These are phyloP conservation scores for Fimicolochytrium jonesii DNA, from an alignment of 192 early-diverging fungal species.

Conservation along the genomic window DNA sequence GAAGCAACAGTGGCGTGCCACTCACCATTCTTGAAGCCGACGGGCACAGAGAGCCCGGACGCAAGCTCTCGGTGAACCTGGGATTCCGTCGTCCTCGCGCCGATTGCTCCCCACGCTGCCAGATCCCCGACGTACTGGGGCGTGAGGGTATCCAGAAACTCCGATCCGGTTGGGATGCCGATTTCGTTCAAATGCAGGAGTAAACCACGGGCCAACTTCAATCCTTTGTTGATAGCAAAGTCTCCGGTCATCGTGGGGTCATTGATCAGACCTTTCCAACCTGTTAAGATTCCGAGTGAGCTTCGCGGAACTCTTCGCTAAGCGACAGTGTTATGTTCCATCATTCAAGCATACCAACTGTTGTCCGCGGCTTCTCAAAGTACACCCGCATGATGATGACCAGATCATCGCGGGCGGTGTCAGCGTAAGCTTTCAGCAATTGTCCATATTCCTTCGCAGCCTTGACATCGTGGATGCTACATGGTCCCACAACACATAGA, in stretches of 20 bases:
- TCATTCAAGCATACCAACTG: conserved; percentile 56
- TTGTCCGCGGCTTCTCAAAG: conserved; percentile 98
- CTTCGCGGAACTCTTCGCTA: too few species aligned
- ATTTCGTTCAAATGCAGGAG: conserved; percentile 72
- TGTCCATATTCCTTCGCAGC: conserved; percentile 70
- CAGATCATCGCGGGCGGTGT: conserved; percentile 68
- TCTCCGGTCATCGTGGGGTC: conserved; percentile 57
- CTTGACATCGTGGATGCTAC: conserved; percentile 89
- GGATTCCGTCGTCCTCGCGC: conserved; percentile 92
- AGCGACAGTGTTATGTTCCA: too few species aligned
- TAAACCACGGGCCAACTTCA: conserved; percentile 77
- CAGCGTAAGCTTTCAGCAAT: conserved; percentile 52
- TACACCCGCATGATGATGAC: conserved; percentile 93
- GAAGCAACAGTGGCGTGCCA: neutral
- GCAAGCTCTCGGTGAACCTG: conserved; percentile 94
- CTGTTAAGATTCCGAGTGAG: conserved; percentile 5
- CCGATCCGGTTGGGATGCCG: conserved; percentile 83
- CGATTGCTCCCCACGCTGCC: conserved; percentile 96
- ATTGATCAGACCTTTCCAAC: conserved; percentile 91
- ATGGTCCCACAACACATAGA: conserved; percentile 89
- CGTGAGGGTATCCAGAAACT: conserved; percentile 89
- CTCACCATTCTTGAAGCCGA: conserved; percentile 93
- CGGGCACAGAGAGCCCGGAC: conserved; percentile 88
- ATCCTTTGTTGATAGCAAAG: conserved; percentile 96
- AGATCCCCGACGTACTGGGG: conserved; percentile 93